phyloP scores from a whole-genome alignment of 805 yeast genomes.

The Suhomyces tanzawaensis region DNA sequence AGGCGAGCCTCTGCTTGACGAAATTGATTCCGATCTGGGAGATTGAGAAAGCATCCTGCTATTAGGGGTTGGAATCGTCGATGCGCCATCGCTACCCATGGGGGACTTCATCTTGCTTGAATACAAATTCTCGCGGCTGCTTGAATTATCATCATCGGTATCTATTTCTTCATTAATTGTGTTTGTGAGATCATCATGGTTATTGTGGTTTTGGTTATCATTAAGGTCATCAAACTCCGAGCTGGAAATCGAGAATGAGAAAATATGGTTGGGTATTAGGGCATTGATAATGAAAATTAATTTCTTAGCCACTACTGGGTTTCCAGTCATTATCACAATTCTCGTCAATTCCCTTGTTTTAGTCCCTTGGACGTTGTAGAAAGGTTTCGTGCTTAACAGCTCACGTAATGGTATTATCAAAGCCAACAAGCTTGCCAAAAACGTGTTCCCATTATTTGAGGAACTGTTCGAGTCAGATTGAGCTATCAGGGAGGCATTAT shows the following conservation, averaged over 20 bases:
- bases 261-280: conserved; percentile 23
- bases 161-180: neutral
- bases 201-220: neutral
- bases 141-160: neutral
- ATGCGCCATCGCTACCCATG: neutral
- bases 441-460: conserved; percentile 22
- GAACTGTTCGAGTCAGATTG: neutral
- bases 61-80: neutral
- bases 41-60: neutral
- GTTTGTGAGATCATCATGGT: neutral
- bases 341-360: conserved; percentile 38
- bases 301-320: conserved; percentile 59
- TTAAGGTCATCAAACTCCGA: neutral
- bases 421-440: conserved; percentile 48
- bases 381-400: conserved; percentile 35
- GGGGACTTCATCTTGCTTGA: neutral
- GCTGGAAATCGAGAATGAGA: neutral
- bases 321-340: conserved; percentile 56
- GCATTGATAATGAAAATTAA: conserved; percentile 53
- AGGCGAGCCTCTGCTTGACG: neutral
- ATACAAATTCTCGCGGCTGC: neutral
- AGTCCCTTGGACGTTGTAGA: conserved; percentile 20
- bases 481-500: neutral
- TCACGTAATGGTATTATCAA: conserved; percentile 41
- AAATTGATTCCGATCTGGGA: neutral